phyloP scores from a whole-genome alignment of 345 rosid genomes.

The Combretum micranthum region DNA sequence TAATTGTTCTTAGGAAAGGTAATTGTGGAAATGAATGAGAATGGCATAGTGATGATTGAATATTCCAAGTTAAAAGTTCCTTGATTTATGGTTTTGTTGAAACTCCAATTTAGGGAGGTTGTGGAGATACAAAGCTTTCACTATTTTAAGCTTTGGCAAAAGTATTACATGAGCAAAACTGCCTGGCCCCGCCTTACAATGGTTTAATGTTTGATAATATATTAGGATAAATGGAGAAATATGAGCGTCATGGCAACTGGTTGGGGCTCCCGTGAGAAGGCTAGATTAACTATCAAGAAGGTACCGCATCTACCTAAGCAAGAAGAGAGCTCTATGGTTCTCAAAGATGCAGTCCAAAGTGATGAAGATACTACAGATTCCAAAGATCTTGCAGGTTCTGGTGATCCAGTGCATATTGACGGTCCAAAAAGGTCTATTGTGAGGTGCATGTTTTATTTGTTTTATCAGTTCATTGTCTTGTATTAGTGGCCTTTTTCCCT shows the following conservation, averaged over 20 bases:
- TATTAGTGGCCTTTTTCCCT: constrained; percentile 2
- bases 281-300: constrained; percentile 66
- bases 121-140: too few relatives aligned
- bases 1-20: too few relatives aligned
- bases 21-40: too few relatives aligned
- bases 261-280: constrained; percentile 80
- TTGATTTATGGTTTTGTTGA: too few relatives aligned
- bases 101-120: too few relatives aligned
- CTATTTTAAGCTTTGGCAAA: not conserved
- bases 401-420: constrained; percentile 31
- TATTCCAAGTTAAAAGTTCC: too few relatives aligned
- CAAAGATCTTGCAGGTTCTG: constrained; percentile 38
- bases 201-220: constrained; percentile 15
- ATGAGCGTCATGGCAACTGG: constrained; percentile 97
- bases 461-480: not conserved
- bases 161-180: not conserved
- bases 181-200: not conserved
- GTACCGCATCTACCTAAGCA: constrained; percentile 37
- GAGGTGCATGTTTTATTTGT: constrained; percentile 33
- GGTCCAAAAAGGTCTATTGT: constrained; percentile 60
- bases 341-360: constrained; percentile 30
- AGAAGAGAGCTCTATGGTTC: constrained; percentile 47
- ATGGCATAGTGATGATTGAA: too few relatives aligned
- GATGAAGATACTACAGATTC: constrained; percentile 65
- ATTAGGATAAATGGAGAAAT: constrained; percentile 97